A percentile compares a stretch with the other conserved stretches of the same genome.
These are phyloP conservation scores for Cryptococcus sp. DNA, from an alignment of 1,284 basidiomycete species.

Conservation along the genomic window DNA sequence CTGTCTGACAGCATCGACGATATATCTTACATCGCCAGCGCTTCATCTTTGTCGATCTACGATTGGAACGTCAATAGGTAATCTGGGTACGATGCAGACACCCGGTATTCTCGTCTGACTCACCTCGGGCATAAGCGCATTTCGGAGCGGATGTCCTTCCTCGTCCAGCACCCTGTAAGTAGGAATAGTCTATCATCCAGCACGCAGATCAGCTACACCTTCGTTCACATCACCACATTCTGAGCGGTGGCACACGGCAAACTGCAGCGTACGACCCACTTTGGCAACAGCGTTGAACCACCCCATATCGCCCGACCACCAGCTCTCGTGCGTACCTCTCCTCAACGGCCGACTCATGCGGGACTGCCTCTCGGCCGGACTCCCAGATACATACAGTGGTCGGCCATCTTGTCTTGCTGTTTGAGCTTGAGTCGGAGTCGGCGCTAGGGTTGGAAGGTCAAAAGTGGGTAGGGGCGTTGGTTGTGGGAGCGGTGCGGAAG, in stretches of 20 bases:
- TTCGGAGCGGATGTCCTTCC: slow-evolving; percentile 68
- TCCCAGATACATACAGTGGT: slow-evolving; percentile 42
- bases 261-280: slow-evolving; percentile 19
- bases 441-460: slow-evolving; percentile 21
- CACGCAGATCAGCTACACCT: not conserved
- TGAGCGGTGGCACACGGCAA: too few species aligned
- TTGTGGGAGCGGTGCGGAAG: slow-evolving; percentile 43
- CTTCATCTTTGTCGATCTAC: slow-evolving; percentile 71
- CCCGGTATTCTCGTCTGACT: slow-evolving; percentile 6
- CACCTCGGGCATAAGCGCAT: slow-evolving; percentile 72
- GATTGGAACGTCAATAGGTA: not conserved
- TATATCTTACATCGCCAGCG: slow-evolving; percentile 65
- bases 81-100: not conserved
- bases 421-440: slow-evolving; percentile 5
- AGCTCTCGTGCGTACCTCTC: slow-evolving; percentile 50
- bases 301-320: slow-evolving; percentile 48
- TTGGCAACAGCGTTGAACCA: slow-evolving; percentile 52
- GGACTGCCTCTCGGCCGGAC: slow-evolving; percentile 38
- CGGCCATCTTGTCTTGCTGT: slow-evolving; percentile 20
- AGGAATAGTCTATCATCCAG: slow-evolving; percentile 57
- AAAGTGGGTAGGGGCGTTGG: slow-evolving; percentile 33
- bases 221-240: not conserved
- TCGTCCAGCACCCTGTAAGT: slow-evolving; percentile 81
- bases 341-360: slow-evolving; percentile 46
- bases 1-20: not conserved